phyloP scores from a whole-genome alignment of 2,329 filamentous ascomycete species.

The Penicillium janthinellum region DNA sequence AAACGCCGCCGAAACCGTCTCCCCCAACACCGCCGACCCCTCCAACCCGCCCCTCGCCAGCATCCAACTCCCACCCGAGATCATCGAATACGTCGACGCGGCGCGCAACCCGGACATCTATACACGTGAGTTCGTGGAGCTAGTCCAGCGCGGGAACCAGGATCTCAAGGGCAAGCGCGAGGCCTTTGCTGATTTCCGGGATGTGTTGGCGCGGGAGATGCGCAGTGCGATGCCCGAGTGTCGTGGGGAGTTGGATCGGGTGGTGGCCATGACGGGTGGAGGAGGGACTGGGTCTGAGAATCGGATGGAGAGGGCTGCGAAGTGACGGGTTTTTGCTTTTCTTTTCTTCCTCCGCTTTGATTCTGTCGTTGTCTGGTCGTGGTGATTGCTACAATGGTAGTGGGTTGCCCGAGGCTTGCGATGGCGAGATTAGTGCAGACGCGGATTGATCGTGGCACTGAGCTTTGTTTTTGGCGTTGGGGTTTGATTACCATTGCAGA shows the following conservation, averaged over 20 bases:
- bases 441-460: not conserved
- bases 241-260: slow-evolving; percentile 54
- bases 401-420: not conserved
- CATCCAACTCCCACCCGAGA: slow-evolving; percentile 61
- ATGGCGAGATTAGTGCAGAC: not conserved
- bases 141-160: slow-evolving; percentile 64
- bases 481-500: not conserved
- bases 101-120: slow-evolving; percentile 68
- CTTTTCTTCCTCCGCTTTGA: not conserved
- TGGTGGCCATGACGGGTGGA: slow-evolving; percentile 48
- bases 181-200: slow-evolving; percentile 60
- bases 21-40: slow-evolving; percentile 28
- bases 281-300: slow-evolving; percentile 1
- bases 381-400: not conserved
- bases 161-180: slow-evolving; percentile 63
- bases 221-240: slow-evolving; percentile 60
- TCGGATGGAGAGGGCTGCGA: not conserved
- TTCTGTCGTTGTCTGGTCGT: not conserved
- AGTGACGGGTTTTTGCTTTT: not conserved
- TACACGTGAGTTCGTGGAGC: slow-evolving; percentile 66
- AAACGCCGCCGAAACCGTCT: slow-evolving; percentile 23
- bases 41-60: slow-evolving; percentile 50
- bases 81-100: slow-evolving; percentile 64
- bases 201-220: slow-evolving; percentile 62
- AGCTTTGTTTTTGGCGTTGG: not conserved